Conservation (phyloP, 2,329 filamentous ascomycete genomes). For the Diaporthe sp. region DNA sequence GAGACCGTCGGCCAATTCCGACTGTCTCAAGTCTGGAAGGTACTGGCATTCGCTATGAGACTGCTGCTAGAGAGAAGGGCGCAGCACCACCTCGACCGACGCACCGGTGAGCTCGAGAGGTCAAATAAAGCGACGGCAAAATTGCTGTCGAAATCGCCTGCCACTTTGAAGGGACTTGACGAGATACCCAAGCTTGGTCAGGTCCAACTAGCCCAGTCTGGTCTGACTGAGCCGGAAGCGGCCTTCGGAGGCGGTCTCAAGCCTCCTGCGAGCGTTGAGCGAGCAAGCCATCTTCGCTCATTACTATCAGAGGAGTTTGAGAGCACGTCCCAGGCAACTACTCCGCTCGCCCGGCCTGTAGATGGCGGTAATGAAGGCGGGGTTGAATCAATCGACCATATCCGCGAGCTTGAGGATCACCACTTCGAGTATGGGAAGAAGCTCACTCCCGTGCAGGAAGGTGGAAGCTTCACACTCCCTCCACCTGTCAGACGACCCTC, state of each 20-base stretch:
- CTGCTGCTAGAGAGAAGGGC: constrained; percentile 68
- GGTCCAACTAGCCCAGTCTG: constrained; percentile 21
- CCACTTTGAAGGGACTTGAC: not conserved
- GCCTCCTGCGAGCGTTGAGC: constrained; percentile 53
- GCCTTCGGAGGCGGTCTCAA: constrained; percentile 38
- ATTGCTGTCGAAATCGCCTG: constrained; percentile 42
- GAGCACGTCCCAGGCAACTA: constrained; percentile 74
- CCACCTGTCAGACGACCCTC: constrained; percentile 51
- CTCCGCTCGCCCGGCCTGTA: constrained; percentile 69
- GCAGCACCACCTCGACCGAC: constrained; percentile 68
- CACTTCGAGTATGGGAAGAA: constrained; percentile 53
- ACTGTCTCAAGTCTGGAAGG: constrained; percentile 75
- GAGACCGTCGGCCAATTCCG: constrained; percentile 70
- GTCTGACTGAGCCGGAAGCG: not conserved
- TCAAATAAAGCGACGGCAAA: constrained; percentile 38
- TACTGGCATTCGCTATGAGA: constrained; percentile 69
- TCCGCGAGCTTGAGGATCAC: constrained; percentile 43
- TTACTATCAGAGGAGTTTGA: constrained; percentile 70
- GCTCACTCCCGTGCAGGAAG: constrained; percentile 64
- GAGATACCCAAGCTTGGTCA: constrained; percentile 28
- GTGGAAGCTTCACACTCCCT: constrained; percentile 65
- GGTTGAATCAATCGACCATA: constrained; percentile 46
- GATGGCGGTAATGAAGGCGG: constrained; percentile 53
- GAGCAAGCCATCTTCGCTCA: constrained; percentile 55
- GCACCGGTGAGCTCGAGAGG: constrained; percentile 56